Evolutionary conservation across 31 red algal genomes (phyloP), one percentile per base, ranked within the genome.

Genomic region (Asparagopsis taxiformis): DNA sequence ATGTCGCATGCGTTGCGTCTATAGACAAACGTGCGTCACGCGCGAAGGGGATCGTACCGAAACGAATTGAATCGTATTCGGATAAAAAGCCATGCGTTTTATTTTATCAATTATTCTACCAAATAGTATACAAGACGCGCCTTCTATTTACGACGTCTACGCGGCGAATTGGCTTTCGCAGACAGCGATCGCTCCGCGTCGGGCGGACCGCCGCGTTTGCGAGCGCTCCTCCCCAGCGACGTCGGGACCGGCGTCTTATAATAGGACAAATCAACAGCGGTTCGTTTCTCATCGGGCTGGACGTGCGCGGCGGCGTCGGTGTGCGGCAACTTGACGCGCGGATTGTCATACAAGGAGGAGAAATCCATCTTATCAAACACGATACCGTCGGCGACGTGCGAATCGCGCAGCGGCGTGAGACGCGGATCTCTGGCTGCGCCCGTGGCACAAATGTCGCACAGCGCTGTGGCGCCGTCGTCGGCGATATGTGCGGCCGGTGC

Each of bases 321-420:
- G 39, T 3, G n/a, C 60, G 36, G 10, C 59, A 17, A 31, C 30
- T 15, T 56, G 59, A 15, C 6, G 23, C 3, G 49, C 30, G 60
- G 4, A 4, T 11, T 43, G 2, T 38, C 1, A 6, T 54, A 30
- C 9, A 33, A 35, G 43, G 34, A 17, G 6, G 59, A 65, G 26
- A 78, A 78, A 49, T 78, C 74, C 74, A 78, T 78, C 44, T 61
- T 61, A 49, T 78, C 74, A n/a, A 78, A 78, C 9, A 78, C 74
- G 1, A 78, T 53, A 6, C 39, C 71, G 0, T 68, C 23, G 10
- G 16, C 52, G 19, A 36, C 60, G 28, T 1, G 59, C 0, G 32
- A 30, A 2, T 65, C 74, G 1, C 32, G 3, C 29, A 78, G 44
- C 36, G 59, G 43, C 29, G 65, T 30, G 48, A 63, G 9, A n/a